Evolutionary conservation across 352 stramenopile genomes (phyloP).

Genomic region (Phytophthora sp.): DNA sequence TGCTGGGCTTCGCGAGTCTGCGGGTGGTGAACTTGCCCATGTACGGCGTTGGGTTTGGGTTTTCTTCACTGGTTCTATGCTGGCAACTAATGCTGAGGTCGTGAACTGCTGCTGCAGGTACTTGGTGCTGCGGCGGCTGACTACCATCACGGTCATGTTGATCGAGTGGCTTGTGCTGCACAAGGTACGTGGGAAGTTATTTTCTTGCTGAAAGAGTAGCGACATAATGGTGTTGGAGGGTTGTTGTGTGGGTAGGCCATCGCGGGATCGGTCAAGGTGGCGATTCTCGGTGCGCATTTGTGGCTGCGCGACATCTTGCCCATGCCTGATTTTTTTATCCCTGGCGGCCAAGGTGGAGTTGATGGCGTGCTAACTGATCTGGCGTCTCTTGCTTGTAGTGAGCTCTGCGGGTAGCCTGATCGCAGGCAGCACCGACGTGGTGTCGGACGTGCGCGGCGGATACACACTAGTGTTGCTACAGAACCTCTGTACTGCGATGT

Average conservation of each 20-base stretch:
- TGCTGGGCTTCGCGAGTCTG: slow-evolving; percentile 72
- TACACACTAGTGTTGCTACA: slow-evolving; percentile 72
- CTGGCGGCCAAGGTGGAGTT: background rate
- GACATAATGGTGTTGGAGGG: background rate
- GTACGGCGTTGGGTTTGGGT: slow-evolving; percentile 25
- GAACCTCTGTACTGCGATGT: slow-evolving; percentile 71
- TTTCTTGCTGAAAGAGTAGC: too few relatives aligned
- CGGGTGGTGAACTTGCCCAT: slow-evolving; percentile 78
- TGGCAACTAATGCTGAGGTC: background rate
- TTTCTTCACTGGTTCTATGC: background rate
- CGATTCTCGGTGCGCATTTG: slow-evolving; percentile 55
- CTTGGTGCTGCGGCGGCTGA: slow-evolving; percentile 69
- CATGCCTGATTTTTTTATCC: background rate
- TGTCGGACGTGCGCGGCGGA: slow-evolving; percentile 40
- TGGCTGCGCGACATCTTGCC: background rate
- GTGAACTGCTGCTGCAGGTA: slow-evolving; percentile 36
- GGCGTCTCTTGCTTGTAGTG: slow-evolving; percentile 33
- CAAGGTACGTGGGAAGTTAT: slow-evolving; percentile 53
- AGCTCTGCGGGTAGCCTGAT: slow-evolving; percentile 61
- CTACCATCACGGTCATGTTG: slow-evolving; percentile 77
- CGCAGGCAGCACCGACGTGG: slow-evolving; percentile 63
- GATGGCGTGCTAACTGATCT: slow-evolving; percentile 2
- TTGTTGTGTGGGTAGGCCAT: slow-evolving; percentile 32
- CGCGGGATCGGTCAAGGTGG: slow-evolving; percentile 54
- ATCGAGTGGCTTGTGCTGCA: slow-evolving; percentile 78